Evolutionary conservation across 768 basidiomycete species (phyloP), one percentile per base, ranked within the genome.

Genomic region (Phylloporus rhodoxanthus): DNA sequence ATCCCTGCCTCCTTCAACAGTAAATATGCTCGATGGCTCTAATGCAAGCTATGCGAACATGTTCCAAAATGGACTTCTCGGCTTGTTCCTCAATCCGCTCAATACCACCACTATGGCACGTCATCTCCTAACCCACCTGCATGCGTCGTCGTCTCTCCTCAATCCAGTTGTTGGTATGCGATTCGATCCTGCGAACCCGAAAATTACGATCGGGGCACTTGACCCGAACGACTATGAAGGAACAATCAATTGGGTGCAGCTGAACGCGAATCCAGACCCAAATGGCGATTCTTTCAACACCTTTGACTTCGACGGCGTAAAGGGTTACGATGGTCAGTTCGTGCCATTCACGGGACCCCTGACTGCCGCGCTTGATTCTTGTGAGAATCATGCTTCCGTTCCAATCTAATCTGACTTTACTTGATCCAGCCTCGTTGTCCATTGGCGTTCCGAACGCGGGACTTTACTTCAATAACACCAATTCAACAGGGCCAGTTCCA

Each of bases 161-260:
- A 66, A 67, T 28, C 64, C 64, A 19, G 66, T 66, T 10, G 21
- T 66, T 8, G 66, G 64, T 14, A 57, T 66, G 58, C 55, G 63
- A 8, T 65, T 66, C 23, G 61, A 66, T 43, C 55, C 64, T 28
- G 34, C 14, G 10, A 63, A 61, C n/a, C 64, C 64, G 13, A 66
- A 61, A 42, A 20, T 66, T 9, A 66, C 66, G 8, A 63, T 66
- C n/a, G 64, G 64, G 2, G 66, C 66, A 6, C 64, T 66, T 2
- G 64, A 66, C 36, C 64, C 59, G 8, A 57, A 55, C 9, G 64
- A 66, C 40, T 66, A 66, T 26, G 66, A 67, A 49, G 64, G 64
- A 26, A 56, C 55, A 13, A 63, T 66, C 26, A 66, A 66, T 40
- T 66, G 64, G 64, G 59, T 66, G 14, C 49, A 55, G 36, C 45